These are phyloP conservation scores for Hypoxylon sp. DNA, from an alignment of 2,329 filamentous ascomycete species.

Conservation along the genomic window DNA sequence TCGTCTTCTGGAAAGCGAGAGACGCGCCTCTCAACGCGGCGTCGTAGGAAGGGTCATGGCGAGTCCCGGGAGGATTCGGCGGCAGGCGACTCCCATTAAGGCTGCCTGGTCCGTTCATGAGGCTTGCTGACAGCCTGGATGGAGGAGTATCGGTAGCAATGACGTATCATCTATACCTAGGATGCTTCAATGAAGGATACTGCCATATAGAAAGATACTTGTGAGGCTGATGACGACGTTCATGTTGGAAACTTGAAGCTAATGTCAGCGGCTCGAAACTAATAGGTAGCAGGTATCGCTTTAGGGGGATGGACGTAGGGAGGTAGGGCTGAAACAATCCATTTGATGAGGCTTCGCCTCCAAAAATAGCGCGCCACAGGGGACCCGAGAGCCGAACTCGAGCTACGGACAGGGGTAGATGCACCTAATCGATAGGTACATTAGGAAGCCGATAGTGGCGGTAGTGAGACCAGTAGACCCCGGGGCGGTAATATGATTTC, in stretches of 20 bases:
- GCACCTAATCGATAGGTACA: constrained; percentile 9
- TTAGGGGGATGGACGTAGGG: constrained; percentile 10
- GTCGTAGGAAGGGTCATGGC: constrained; percentile 40
- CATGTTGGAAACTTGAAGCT: not conserved
- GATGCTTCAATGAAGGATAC: constrained; percentile 3
- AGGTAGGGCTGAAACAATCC: constrained; percentile 30
- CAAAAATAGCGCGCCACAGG: constrained; percentile 22
- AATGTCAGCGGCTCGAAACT: constrained; percentile 6
- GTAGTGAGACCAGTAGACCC: too few relatives aligned
- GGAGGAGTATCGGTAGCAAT: constrained; percentile 11
- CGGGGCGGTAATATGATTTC: not conserved
- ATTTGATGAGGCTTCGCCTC: constrained; percentile 22
- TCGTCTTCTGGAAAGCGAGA: constrained; percentile 59
- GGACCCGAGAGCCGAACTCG: not conserved
- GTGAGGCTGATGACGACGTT: not conserved
- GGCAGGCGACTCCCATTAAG: constrained; percentile 39
- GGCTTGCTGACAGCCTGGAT: constrained; percentile 29
- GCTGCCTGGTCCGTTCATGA: constrained; percentile 42
- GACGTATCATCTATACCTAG: constrained; percentile 31
- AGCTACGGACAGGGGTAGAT: constrained; percentile 12
- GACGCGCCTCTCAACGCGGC: constrained; percentile 62
- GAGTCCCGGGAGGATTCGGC: constrained; percentile 43
- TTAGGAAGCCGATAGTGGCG: too few relatives aligned
- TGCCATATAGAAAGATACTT: not conserved
- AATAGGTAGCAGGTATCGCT: not conserved